Conservation (phyloP, 176 grass and related monocot species). For the Musa beccarii region DNA sequence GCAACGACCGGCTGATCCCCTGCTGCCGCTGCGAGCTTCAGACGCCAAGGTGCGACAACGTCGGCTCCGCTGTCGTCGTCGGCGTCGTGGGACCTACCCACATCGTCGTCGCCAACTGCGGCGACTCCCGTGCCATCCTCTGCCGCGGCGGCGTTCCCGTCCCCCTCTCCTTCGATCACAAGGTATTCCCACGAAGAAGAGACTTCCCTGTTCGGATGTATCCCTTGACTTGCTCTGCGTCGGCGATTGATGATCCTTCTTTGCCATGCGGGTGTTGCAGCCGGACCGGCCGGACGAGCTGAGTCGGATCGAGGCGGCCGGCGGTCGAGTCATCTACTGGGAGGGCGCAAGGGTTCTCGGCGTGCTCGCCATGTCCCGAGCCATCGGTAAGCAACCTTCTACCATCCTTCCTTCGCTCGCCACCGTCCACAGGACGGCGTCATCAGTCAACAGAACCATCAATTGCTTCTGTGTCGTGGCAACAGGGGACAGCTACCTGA, state of each 20-base stretch:
- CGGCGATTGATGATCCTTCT: background rate
- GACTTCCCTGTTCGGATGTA: background rate
- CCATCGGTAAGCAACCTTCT: slow-evolving; percentile 37
- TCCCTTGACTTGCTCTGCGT: no score
- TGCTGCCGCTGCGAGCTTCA: slow-evolving; percentile 72
- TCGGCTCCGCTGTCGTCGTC: slow-evolving; percentile 78
- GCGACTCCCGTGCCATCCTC: slow-evolving; percentile 79
- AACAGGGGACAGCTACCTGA: slow-evolving; percentile 34
- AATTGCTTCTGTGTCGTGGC: no score
- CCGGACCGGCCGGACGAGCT: slow-evolving; percentile 78
- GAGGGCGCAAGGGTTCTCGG: slow-evolving; percentile 75
- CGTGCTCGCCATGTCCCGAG: slow-evolving; percentile 91
- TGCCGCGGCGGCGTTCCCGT: slow-evolving; percentile 45
- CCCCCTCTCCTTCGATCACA: slow-evolving; percentile 77
- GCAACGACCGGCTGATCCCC: background rate
- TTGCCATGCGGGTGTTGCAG: slow-evolving; percentile 22
- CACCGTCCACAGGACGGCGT: no score
- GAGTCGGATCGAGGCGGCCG: slow-evolving; percentile 57
- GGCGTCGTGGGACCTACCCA: slow-evolving; percentile 44
- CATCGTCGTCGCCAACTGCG: slow-evolving; percentile 74
- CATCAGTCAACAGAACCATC: no score
- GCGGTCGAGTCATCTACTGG: slow-evolving; percentile 84
- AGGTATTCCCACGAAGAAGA: slow-evolving; percentile 30
- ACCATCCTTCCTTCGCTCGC: background rate
- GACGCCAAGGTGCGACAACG: slow-evolving; percentile 61